Conservation (phyloP, 768 basidiomycete species). For the Lanmaoa pseudosensibilis region DNA sequence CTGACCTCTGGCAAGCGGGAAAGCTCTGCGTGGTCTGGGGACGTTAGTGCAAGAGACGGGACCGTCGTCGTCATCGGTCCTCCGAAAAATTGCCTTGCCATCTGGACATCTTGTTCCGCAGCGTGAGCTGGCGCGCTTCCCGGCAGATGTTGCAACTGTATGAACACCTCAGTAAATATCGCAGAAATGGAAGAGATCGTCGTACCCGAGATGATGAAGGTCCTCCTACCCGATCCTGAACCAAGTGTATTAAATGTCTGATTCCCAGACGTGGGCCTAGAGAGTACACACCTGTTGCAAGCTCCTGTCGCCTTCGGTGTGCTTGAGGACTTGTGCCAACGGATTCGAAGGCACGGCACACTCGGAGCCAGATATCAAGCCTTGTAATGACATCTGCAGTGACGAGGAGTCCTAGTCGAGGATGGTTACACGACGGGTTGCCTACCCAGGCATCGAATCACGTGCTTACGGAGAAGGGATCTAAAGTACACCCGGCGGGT, state of each 20-base stretch:
- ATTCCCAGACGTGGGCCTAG: neutral
- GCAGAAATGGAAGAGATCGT: neutral
- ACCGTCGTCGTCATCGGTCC: slow-evolving; percentile 35
- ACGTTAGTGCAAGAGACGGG: slow-evolving; percentile 37
- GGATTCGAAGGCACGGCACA: slow-evolving; percentile 85
- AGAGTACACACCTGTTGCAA: slow-evolving; percentile 67
- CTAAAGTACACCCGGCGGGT: neutral
- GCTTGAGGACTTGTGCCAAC: slow-evolving; percentile 84
- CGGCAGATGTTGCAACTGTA: slow-evolving; percentile 75
- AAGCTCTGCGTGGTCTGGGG: slow-evolving; percentile 35
- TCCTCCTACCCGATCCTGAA: slow-evolving; percentile 71
- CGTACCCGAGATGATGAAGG: slow-evolving; percentile 70
- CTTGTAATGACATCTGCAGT: slow-evolving; percentile 66
- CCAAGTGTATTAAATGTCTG: neutral
- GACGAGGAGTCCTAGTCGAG: too few species aligned
- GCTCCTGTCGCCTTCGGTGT: slow-evolving; percentile 85
- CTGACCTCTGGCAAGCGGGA: slow-evolving; percentile 21
- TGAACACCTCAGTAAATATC: neutral
- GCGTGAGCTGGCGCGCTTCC: slow-evolving; percentile 48
- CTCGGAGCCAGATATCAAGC: slow-evolving; percentile 85
- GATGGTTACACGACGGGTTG: neutral
- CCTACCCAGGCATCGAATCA: slow-evolving; percentile 5
- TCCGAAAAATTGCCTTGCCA: slow-evolving; percentile 82
- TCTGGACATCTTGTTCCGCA: slow-evolving; percentile 65
- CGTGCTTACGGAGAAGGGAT: slow-evolving; percentile 12